Evolutionary conservation across 352 stramenopile species (phyloP).

Genomic region (Phytopythium oedochilum): DNA sequence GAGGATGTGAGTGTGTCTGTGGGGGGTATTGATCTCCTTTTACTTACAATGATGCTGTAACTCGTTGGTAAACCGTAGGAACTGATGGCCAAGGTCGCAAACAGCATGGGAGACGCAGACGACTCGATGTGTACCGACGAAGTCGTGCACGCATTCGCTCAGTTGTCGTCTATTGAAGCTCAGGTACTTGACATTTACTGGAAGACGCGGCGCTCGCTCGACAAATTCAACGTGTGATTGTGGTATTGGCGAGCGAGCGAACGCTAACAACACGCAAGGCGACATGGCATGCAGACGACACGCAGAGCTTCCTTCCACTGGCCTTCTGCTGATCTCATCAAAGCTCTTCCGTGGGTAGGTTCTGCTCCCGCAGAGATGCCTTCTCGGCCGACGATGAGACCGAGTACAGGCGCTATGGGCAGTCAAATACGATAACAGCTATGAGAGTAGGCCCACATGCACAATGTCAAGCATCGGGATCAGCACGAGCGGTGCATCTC

Average conservation of each 20-base stretch:
- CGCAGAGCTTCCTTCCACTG: not conserved
- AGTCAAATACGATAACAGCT: conserved; percentile 2
- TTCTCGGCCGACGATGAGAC: conserved; percentile 70
- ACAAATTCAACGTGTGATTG: conserved; percentile 34
- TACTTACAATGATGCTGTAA: too few relatives aligned
- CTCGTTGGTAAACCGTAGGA: too few relatives aligned
- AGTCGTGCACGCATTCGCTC: conserved; percentile 33
- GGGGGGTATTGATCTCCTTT: not conserved
- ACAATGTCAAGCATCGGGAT: too few relatives aligned
- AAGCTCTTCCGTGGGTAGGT: conserved; percentile 59
- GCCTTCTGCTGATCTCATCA: conserved; percentile 7
- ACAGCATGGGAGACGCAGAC: conserved; percentile 20
- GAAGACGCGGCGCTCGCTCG: conserved; percentile 36
- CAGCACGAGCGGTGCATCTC: not conserved
- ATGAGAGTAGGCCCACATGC: not conserved
- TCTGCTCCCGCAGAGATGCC: conserved; percentile 49
- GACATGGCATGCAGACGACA: not conserved
- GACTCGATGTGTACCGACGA: conserved; percentile 36
- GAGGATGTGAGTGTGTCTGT: too few relatives aligned
- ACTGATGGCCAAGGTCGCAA: conserved; percentile 24
- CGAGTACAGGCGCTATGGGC: conserved; percentile 53
- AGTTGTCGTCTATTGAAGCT: conserved; percentile 32
- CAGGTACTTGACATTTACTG: conserved; percentile 52
- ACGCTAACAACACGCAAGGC: conserved; percentile 5
- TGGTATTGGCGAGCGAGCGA: not conserved